These are phyloP conservation scores for Centaurea solstitialis DNA, from an alignment of 129 eudicot genomes.

Conservation along the genomic window DNA sequence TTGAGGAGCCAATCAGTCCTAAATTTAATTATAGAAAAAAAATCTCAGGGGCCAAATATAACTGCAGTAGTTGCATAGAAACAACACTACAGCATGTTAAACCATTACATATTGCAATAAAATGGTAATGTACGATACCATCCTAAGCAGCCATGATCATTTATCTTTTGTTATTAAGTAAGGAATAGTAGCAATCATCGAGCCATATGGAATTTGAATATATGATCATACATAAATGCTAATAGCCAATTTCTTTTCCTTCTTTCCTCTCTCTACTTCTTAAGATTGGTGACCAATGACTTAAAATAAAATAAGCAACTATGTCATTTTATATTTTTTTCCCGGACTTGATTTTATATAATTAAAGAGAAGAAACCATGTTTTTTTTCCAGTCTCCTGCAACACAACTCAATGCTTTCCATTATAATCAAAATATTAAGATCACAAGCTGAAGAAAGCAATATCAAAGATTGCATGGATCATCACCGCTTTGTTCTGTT, in stretches of 20 bases:
- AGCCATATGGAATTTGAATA: not conserved
- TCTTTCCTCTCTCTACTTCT: not conserved
- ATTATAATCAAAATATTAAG: not conserved
- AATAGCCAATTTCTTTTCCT: not conserved
- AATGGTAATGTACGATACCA: not conserved
- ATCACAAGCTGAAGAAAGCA: constrained; percentile 12
- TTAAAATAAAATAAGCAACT: not conserved
- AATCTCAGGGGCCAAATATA: not conserved
- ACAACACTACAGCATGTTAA: not conserved
- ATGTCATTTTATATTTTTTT: not conserved
- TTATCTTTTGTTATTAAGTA: not conserved
- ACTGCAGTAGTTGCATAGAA: not conserved
- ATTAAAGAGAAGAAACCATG: not conserved
- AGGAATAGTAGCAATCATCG: not conserved
- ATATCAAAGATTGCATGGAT: constrained; percentile 19
- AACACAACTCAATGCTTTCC: not conserved
- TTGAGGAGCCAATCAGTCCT: not conserved
- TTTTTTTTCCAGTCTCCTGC: not conserved
- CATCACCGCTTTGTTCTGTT: constrained; percentile 74
- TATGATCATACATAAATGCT: not conserved
- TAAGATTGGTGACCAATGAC: not conserved
- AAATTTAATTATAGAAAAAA: not conserved
- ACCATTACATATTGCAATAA: not conserved
- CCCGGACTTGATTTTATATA: not conserved
- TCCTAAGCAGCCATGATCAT: not conserved